phyloP scores from a whole-genome alignment of 2,329 filamentous ascomycete genomes.

The Cladosporium cucumerinum region DNA sequence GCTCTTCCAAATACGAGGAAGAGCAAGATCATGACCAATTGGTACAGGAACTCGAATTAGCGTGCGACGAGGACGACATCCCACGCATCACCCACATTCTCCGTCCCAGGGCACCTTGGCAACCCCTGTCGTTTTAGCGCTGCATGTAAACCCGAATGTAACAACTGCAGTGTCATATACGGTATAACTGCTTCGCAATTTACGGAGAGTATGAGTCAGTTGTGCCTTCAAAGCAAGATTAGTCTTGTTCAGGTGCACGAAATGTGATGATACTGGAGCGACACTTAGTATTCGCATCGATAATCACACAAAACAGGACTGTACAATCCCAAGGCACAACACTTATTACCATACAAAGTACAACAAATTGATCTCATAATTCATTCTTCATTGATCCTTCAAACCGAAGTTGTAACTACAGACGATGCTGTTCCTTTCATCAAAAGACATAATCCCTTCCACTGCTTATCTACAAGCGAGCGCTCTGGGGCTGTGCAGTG shows the following conservation, averaged over 20 bases:
- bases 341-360: neutral
- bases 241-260: neutral
- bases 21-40: neutral
- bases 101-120: too few relatives aligned
- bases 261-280: neutral
- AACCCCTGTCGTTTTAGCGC: too few relatives aligned
- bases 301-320: neutral
- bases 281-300: neutral
- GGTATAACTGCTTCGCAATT: too few relatives aligned
- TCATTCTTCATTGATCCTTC: slow-evolving; percentile 10
- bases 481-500: slow-evolving; percentile 16
- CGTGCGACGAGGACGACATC: neutral
- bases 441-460: neutral
- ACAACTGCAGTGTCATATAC: too few relatives aligned
- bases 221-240: too few relatives aligned
- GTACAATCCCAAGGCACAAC: neutral
- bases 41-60: neutral
- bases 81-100: neutral
- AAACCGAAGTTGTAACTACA: slow-evolving; percentile 4
- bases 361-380: neutral
- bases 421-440: neutral
- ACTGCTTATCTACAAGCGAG: slow-evolving; percentile 17
- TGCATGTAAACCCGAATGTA: too few relatives aligned
- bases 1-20: neutral
- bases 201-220: too few relatives aligned